Percentiles rank a stretch among this genome's conserved stretches.
Conservation (phyloP, 257 asterid genomes). For the Solanum chilense region DNA sequence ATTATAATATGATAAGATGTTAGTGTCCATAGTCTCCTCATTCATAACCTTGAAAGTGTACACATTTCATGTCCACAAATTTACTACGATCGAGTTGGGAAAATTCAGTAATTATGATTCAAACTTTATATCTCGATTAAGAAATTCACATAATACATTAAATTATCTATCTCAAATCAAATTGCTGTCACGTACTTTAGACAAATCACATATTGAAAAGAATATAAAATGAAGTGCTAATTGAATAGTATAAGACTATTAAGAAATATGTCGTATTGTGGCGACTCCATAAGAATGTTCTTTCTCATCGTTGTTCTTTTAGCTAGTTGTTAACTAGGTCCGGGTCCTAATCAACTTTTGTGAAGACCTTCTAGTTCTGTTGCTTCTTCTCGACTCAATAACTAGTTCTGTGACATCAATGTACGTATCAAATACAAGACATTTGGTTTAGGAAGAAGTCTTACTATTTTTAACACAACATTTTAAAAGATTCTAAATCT, state of each 20-base stretch:
- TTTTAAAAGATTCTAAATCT: not conserved
- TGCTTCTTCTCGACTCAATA: too few species aligned
- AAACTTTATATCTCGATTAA: not conserved
- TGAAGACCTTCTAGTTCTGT: rapidly evolving
- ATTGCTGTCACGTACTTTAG: not conserved
- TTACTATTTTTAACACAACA: not conserved
- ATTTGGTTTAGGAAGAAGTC: rapidly evolving
- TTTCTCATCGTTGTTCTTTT: too few species aligned
- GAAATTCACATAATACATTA: not conserved
- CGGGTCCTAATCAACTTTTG: too few species aligned
- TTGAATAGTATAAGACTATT: too few species aligned
- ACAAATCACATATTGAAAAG: not conserved
- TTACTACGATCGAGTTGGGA: not conserved
- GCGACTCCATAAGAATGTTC: not conserved
- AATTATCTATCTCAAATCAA: not conserved
- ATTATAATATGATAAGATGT: not conserved
- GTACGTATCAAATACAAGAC: rapidly evolving
- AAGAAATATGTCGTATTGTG: not conserved
- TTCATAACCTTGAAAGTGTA: too few species aligned
- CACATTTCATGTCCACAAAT: too few species aligned
- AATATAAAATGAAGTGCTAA: not conserved
- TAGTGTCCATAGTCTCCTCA: too few species aligned
- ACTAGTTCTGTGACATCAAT: too few species aligned
- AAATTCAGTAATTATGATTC: not conserved
- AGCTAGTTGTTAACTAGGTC: too few species aligned